These are phyloP conservation scores for Aspergillus ochraceus DNA, from an alignment of 2,329 filamentous ascomycete genomes.

Conservation along the genomic window DNA sequence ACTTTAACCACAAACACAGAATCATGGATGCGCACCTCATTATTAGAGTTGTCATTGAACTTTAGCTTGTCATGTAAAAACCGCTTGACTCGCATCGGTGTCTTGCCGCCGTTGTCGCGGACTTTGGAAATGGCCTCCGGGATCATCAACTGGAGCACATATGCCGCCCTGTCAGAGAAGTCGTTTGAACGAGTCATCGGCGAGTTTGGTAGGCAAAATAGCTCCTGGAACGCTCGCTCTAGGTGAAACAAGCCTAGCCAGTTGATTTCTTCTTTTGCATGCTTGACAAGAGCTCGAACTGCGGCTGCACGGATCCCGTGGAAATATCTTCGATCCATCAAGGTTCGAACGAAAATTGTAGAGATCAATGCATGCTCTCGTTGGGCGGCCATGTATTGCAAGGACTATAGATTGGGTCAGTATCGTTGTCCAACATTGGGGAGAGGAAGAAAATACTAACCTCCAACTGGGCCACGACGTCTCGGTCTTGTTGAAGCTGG, in stretches of 20 bases:
- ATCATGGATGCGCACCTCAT: slow-evolving; percentile 49
- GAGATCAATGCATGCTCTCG: slow-evolving; percentile 77
- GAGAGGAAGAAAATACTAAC: slow-evolving; percentile 31
- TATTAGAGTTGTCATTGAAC: slow-evolving; percentile 93
- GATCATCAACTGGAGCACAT: slow-evolving; percentile 81
- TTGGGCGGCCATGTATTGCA: slow-evolving; percentile 70
- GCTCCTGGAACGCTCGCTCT: slow-evolving; percentile 78
- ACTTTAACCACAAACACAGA: neutral
- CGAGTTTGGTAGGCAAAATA: slow-evolving; percentile 80
- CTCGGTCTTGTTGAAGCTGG: slow-evolving; percentile 93
- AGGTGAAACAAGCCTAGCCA: slow-evolving; percentile 83
- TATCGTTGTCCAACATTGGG: neutral
- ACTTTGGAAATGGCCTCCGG: slow-evolving; percentile 77
- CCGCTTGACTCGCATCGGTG: slow-evolving; percentile 73
- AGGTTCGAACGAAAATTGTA: slow-evolving; percentile 82
- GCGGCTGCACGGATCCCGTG: slow-evolving; percentile 89
- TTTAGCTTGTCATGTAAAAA: slow-evolving; percentile 88
- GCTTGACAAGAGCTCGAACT: slow-evolving; percentile 72
- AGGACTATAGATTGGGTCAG: slow-evolving; percentile 48
- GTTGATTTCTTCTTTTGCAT: slow-evolving; percentile 68
- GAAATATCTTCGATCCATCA: slow-evolving; percentile 91
- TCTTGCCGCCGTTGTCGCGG: slow-evolving; percentile 71
- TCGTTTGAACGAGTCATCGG: slow-evolving; percentile 85
- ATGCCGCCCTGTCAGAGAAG: slow-evolving; percentile 82
- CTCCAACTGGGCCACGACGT: slow-evolving; percentile 83